Base-by-base conservation (phyloP, 768 basidiomycete genomes). In the Coprinopsis marcescibilis region DNA sequence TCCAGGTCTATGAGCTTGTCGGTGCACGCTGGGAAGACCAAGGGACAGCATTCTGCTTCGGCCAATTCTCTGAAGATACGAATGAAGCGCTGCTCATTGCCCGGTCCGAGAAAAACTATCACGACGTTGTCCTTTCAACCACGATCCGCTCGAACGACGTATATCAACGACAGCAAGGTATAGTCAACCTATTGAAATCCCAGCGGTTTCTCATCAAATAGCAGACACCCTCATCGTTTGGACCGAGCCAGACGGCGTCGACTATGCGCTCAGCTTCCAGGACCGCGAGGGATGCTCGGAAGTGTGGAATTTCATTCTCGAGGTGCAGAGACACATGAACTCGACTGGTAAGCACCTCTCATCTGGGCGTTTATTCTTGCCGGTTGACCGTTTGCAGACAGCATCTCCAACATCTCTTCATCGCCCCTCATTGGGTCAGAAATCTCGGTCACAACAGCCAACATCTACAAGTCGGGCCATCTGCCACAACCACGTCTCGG, bases 191-290 rank as follows among this genome's bases (percentile, higher is more conserved):
- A 17, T 21, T 15, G n/a, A 26, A 15, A 14, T 5, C 27, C 24
- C 14, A 12, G 13, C 20, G 14, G 27, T n/a, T 33, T 45, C 19
- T 43, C 29, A 19, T 12, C 37, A 32, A 23, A 11, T 43, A 12
- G 7, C 66, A 94, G 95, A 97, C 60, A 99, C 96, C 11, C 77
- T 99, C 39, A 97, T 99, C 56, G 95, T 97, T 15, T 99, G 96
- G 96, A 98, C 95, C 3, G 95, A 98, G 62, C 88, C 90, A 1
- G 85, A 89, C 52, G 89, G 90, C 23, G 81, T 87, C 29, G 96
- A 99, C 65, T 94, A 96, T 60, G 95, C 95, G 2, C 72, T 99
- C 44, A 95, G 92, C 57, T 99, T 99, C 57, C 95, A 97, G 60
- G 95, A 97, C 56, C 80, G 89, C 1, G 89, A 92, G 52, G 96